phyloP scores from a whole-genome alignment of 2,329 filamentous ascomycete species.

The Aureobasidium sp. region DNA sequence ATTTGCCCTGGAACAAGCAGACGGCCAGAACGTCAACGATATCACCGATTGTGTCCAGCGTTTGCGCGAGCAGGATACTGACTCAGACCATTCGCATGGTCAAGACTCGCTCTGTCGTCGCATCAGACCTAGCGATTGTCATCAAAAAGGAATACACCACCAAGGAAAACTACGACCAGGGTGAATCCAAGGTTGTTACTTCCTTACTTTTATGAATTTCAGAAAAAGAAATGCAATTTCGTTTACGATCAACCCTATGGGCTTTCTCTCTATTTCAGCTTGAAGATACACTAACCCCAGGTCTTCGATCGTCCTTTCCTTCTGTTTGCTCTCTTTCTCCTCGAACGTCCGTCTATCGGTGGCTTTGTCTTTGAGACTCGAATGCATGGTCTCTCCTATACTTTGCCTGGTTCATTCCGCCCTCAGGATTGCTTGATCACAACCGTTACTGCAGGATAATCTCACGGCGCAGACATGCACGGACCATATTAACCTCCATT shows the following conservation, averaged over 20 bases:
- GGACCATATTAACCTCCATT: neutral
- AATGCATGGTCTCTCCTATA: neutral
- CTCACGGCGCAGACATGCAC: neutral
- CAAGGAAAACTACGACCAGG: neutral
- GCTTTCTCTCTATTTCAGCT: neutral
- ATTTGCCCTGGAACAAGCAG: neutral
- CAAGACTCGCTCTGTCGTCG: neutral
- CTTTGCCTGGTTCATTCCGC: neutral
- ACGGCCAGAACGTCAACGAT: neutral
- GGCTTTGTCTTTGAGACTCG: neutral
- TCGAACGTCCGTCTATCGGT: too few relatives aligned
- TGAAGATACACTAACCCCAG: neutral
- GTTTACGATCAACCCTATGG: slow-evolving; percentile 1
- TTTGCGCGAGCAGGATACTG: neutral
- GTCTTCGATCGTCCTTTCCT: neutral
- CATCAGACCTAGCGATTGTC: neutral
- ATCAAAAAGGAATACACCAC: neutral
- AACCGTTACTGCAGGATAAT: neutral
- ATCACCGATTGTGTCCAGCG: neutral
- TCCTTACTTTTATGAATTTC: slow-evolving; percentile 7
- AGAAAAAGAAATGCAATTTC: slow-evolving; percentile 9
- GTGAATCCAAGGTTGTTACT: neutral
- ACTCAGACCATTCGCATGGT: neutral
- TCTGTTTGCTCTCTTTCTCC: neutral
- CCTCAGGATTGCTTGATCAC: neutral